A percentile compares a stretch with the other conserved stretches of the same genome.
Evolutionary conservation across 495 filamentous ascomycete species (phyloP).

Genomic region (Haplographium delicatum): DNA sequence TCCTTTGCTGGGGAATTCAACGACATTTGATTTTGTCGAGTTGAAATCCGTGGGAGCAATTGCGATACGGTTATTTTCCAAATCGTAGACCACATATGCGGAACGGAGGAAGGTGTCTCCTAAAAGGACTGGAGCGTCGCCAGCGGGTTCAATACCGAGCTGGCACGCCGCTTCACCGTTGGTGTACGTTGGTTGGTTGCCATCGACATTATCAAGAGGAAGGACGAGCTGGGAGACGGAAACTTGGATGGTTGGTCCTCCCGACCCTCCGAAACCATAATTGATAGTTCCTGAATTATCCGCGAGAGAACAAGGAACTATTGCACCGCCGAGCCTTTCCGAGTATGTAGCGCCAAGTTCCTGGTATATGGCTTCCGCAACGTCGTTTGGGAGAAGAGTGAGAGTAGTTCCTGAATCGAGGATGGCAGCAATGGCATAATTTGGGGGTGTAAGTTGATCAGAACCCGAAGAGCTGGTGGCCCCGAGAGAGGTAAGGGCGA

Average conservation of each 20-base stretch:
- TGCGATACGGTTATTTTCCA: slow-evolving; percentile 81
- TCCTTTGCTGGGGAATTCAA: slow-evolving; percentile 43
- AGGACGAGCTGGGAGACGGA: slow-evolving; percentile 73
- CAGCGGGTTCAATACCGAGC: slow-evolving; percentile 73
- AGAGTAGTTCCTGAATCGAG: slow-evolving; percentile 89
- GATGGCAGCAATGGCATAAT: slow-evolving; percentile 60
- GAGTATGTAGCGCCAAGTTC: slow-evolving; percentile 59
- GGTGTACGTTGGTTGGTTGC: slow-evolving; percentile 43
- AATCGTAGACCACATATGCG: slow-evolving; percentile 92
- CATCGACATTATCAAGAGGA: slow-evolving; percentile 45
- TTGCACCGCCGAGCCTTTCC: slow-evolving; percentile 41
- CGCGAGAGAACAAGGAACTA: slow-evolving; percentile 67
- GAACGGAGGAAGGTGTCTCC: slow-evolving; percentile 95
- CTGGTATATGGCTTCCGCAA: slow-evolving; percentile 61
- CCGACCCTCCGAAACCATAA: slow-evolving; percentile 65
- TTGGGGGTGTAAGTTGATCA: slow-evolving; percentile 44
- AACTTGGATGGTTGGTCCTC: slow-evolving; percentile 62
- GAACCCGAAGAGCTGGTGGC: slow-evolving; percentile 40
- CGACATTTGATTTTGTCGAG: slow-evolving; percentile 51
- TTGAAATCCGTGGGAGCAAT: slow-evolving; percentile 88
- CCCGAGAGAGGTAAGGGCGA: slow-evolving; percentile 60
- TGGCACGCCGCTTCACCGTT: slow-evolving; percentile 58
- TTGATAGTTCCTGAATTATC: slow-evolving; percentile 58
- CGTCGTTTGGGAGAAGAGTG: slow-evolving; percentile 71
- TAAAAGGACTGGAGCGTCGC: slow-evolving; percentile 56